Evolutionary conservation across 306 rosid species (phyloP).

Genomic region (Oemleria cerasiformis): DNA sequence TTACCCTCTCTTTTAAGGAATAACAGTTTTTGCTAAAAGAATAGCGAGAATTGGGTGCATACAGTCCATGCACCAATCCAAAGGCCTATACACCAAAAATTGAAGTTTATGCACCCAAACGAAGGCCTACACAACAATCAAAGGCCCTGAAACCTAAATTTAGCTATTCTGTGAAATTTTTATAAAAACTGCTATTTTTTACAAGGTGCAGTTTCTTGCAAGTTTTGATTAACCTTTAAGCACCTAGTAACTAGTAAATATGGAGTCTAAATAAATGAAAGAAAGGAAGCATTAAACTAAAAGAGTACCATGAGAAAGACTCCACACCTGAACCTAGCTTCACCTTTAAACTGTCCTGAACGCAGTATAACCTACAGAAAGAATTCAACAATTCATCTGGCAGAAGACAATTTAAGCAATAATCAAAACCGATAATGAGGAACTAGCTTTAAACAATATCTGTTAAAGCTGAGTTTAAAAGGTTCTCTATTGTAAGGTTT

Average conservation of each 20-base stretch:
- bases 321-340: slow-evolving; percentile 76
- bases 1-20: not conserved
- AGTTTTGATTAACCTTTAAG: not conserved
- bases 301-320: slow-evolving; percentile 28
- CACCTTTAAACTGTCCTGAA: slow-evolving; percentile 84
- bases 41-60: not conserved
- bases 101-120: not conserved
- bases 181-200: not conserved
- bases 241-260: not conserved
- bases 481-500: not conserved
- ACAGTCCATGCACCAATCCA: not conserved
- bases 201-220: not conserved
- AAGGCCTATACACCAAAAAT: not conserved
- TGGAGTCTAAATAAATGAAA: not conserved
- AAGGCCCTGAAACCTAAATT: not conserved
- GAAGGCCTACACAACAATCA: not conserved
- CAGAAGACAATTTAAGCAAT: not conserved
- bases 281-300: not conserved
- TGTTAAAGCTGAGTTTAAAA: not conserved
- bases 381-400: slow-evolving; percentile 26
- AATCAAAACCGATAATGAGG: not conserved
- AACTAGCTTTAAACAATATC: not conserved
- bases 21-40: not conserved
- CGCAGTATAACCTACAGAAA: slow-evolving; percentile 61
- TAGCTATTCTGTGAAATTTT: not conserved